Conservation (phyloP, 129 eudicot species). For the Apium graveolens region DNA sequence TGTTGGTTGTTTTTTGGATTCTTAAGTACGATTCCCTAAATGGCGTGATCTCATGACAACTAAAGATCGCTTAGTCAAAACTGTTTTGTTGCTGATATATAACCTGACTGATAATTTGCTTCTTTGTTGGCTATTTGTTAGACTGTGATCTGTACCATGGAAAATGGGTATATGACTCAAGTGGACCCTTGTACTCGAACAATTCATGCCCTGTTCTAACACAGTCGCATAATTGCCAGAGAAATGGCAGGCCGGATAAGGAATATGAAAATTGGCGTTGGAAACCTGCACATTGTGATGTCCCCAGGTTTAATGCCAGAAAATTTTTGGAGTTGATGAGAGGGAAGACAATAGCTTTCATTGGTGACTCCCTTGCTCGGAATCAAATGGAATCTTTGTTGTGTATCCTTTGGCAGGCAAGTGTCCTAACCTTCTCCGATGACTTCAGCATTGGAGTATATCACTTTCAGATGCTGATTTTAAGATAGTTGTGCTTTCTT, state of each 20-base stretch:
- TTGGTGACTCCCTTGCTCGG: constrained; percentile 91
- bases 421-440: constrained; percentile 1
- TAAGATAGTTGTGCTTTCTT: too few species aligned
- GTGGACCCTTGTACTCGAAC: constrained; percentile 78
- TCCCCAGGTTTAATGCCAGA: constrained; percentile 70
- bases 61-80: background rate
- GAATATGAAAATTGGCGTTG: constrained; percentile 89
- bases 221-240: constrained; percentile 88
- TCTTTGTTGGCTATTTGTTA: constrained; percentile 23
- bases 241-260: constrained; percentile 94
- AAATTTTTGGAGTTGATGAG: constrained; percentile 82
- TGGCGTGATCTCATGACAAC: too few species aligned
- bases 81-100: background rate
- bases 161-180: constrained; percentile 62
- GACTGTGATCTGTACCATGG: constrained; percentile 85
- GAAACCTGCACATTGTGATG: constrained; percentile 74
- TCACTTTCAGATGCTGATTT: too few species aligned
- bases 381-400: constrained; percentile 94
- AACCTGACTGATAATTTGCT: background rate
- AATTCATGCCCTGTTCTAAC: constrained; percentile 79
- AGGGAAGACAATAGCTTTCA: constrained; percentile 81
- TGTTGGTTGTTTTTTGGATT: too few species aligned
- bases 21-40: too few species aligned
- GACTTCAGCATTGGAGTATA: background rate
- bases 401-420: constrained; percentile 95